Conservation (phyloP, 331 rosid species). For the Prunus yedoensis region DNA sequence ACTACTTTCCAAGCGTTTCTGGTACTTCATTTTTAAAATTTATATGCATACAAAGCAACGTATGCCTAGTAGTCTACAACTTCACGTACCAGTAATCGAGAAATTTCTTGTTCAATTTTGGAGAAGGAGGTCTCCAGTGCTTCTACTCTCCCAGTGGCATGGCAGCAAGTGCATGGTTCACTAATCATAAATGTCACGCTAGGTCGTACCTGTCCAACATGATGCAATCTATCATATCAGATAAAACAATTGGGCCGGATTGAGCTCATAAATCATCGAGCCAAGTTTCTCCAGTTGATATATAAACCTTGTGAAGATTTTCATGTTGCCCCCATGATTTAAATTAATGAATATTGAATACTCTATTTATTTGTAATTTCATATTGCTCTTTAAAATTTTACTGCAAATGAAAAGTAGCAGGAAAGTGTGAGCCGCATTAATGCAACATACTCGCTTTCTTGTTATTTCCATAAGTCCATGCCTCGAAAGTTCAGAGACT, state of each 20-base stretch:
- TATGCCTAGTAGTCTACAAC: slow-evolving; percentile 10
- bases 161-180: slow-evolving; percentile 94
- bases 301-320: slow-evolving; percentile 2
- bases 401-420: not conserved
- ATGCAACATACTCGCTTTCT: slow-evolving; percentile 79
- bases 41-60: slow-evolving; percentile 6
- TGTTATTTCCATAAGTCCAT: slow-evolving; percentile 98
- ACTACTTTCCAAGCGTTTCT: not conserved
- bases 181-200: slow-evolving; percentile 97
- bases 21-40: not conserved
- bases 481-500: slow-evolving; percentile 88
- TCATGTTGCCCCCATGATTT: not conserved
- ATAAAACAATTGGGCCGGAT: slow-evolving; percentile 8
- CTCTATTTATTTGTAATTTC: not conserved
- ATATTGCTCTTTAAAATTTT: not conserved
- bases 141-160: slow-evolving; percentile 97
- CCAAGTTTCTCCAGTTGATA: slow-evolving; percentile 6
- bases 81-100: slow-evolving; percentile 78
- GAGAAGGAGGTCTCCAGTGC: slow-evolving; percentile 93
- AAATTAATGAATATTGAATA: not conserved
- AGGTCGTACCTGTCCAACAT: slow-evolving; percentile 83
- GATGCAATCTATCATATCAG: slow-evolving; percentile 25
- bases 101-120: slow-evolving; percentile 92
- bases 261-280: slow-evolving; percentile 15
- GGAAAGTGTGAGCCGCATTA: slow-evolving; percentile 3